Percentiles rank a stretch among this genome's conserved stretches.
These are phyloP conservation scores for Arthrobotrys sphaeroides DNA, from an alignment of 2,329 filamentous ascomycete genomes.

Conservation along the genomic window DNA sequence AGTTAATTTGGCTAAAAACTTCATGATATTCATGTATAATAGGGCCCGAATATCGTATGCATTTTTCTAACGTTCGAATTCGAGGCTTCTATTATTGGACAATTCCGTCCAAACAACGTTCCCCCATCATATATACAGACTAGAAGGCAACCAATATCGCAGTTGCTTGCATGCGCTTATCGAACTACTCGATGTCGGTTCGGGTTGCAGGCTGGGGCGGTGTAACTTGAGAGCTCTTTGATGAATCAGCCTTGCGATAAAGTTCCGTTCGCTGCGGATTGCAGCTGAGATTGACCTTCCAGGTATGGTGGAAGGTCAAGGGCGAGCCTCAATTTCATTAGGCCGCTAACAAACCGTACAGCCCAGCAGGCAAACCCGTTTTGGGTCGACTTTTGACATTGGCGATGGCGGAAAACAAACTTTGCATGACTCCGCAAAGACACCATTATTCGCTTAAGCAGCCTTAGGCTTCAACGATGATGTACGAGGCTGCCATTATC, in stretches of 20 bases:
- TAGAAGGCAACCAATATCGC: background rate
- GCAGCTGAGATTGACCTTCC: slow-evolving; percentile 16
- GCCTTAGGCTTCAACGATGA: slow-evolving; percentile 32
- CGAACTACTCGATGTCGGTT: background rate
- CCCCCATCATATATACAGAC: background rate
- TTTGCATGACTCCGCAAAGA: slow-evolving; percentile 29
- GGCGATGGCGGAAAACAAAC: slow-evolving; percentile 18
- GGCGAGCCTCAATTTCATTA: slow-evolving; percentile 13
- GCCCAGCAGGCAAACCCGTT: slow-evolving; percentile 15
- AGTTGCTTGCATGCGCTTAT: slow-evolving; percentile 5
- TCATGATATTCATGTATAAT: too few relatives aligned
- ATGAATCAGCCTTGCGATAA: slow-evolving; percentile 25
- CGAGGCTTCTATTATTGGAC: too few relatives aligned
- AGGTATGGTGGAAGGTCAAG: background rate
- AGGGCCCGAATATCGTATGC: slow-evolving; percentile 11
- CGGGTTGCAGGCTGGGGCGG: slow-evolving; percentile 3
- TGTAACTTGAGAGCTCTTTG: slow-evolving; percentile 4
- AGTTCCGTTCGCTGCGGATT: background rate
- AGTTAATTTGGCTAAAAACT: too few relatives aligned
- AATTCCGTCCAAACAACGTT: background rate
- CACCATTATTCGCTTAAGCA: slow-evolving; percentile 32
- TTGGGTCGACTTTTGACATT: background rate
- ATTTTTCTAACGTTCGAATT: background rate
- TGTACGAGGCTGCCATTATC: slow-evolving; percentile 37
- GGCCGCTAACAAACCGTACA: slow-evolving; percentile 3